Conservation (phyloP, 2,329 filamentous ascomycete species). For the Phaeosphaeria sp. region DNA sequence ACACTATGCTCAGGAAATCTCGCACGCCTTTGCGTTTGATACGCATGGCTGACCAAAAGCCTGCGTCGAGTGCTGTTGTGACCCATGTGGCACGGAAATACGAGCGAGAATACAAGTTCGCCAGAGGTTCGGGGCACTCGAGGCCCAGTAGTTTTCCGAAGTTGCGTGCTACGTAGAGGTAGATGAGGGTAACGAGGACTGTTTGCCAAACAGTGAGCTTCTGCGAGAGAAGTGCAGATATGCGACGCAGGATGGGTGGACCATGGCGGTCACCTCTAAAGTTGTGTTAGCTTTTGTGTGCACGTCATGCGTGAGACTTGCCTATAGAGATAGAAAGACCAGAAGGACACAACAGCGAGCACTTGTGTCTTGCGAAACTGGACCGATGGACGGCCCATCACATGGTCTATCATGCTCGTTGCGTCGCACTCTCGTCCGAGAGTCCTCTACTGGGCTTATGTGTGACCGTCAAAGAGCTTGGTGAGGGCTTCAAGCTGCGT, state of each 20-base stretch:
- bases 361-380: conserved; percentile 94
- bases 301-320: conserved; percentile 48
- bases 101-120: conserved; percentile 88
- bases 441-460: conserved; percentile 2
- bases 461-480: neutral
- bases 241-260: conserved; percentile 73
- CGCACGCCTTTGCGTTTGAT: conserved; percentile 81
- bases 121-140: conserved; percentile 89
- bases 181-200: conserved; percentile 84
- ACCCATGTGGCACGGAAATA: conserved; percentile 99
- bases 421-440: neutral
- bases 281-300: conserved; percentile 18
- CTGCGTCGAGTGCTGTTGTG: conserved; percentile 90
- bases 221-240: conserved; percentile 75
- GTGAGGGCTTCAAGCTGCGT: conserved; percentile 9
- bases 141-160: conserved; percentile 91
- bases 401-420: conserved; percentile 70
- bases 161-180: conserved; percentile 89
- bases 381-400: conserved; percentile 86
- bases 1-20: conserved; percentile 82
- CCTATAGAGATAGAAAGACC: conserved; percentile 84
- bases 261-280: conserved; percentile 84
- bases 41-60: conserved; percentile 98
- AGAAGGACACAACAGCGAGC: conserved; percentile 87
- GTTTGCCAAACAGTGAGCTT: conserved; percentile 89